These are phyloP conservation scores for Plasmodium falciparum DNA, from an alignment of 169 alveolate species.

Conservation along the genomic window DNA sequence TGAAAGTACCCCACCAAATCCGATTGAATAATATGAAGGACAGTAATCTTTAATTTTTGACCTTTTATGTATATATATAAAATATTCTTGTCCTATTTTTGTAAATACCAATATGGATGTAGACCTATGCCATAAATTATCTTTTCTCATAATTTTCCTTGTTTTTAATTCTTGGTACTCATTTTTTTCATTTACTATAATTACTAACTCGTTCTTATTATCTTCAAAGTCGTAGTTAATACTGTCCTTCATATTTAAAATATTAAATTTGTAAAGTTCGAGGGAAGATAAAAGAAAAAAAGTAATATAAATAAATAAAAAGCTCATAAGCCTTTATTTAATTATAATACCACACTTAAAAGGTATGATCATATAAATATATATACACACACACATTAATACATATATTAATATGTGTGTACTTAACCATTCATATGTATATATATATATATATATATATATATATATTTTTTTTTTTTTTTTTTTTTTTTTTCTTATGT, in stretches of 20 bases:
- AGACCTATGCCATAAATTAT: constrained; percentile 83
- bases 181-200: constrained; percentile 59
- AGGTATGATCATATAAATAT: too few relatives aligned
- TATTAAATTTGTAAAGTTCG: too few relatives aligned
- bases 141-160: constrained; percentile 72
- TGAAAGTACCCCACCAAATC: constrained; percentile 85
- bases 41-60: constrained; percentile 77
- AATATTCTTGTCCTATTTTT: constrained; percentile 47
- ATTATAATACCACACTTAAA: too few relatives aligned
- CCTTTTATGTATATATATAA: constrained; percentile 78
- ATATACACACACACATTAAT: too few relatives aligned
- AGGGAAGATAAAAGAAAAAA: too few relatives aligned
- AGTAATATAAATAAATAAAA: too few relatives aligned
- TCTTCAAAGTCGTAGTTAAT: constrained; percentile 45
- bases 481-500: too few relatives aligned
- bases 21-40: constrained; percentile 80
- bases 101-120: constrained; percentile 79
- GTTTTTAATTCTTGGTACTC: constrained; percentile 22
- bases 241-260: constrained; percentile 22
- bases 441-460: too few relatives aligned
- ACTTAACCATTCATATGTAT: too few relatives aligned
- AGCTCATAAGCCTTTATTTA: too few relatives aligned
- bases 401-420: too few relatives aligned
- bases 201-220: constrained; percentile 45
- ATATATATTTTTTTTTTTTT: too few relatives aligned